These are phyloP conservation scores for Scenedesmus sp. DNA, from an alignment of 163 green algal species.

Conservation along the genomic window DNA sequence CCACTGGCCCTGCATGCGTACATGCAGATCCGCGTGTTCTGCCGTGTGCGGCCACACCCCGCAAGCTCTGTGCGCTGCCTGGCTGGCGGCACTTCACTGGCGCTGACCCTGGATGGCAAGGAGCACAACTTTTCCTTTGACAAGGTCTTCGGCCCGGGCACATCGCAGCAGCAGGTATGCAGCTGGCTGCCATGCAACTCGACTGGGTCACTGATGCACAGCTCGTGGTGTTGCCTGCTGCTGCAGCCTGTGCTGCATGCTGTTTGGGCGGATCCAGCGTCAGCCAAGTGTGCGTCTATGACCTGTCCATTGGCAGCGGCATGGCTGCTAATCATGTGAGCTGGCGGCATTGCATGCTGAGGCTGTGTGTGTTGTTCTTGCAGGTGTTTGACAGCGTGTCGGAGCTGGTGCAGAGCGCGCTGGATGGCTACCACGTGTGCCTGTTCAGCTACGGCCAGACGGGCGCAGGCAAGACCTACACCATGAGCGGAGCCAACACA, in stretches of 20 bases:
- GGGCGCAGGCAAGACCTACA: slow-evolving; percentile 98
- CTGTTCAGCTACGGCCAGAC: slow-evolving; percentile 99
- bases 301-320: neutral
- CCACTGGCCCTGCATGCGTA: neutral
- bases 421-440: slow-evolving; percentile 98
- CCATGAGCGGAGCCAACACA: slow-evolving; percentile 88
- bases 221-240: neutral
- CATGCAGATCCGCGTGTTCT: slow-evolving; percentile 93
- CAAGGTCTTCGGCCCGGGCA: slow-evolving; percentile 79
- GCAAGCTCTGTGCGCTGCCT: slow-evolving; percentile 60
- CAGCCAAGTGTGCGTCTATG: neutral
- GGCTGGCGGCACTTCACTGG: slow-evolving; percentile 70
- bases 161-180: slow-evolving; percentile 70
- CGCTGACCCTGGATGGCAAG: slow-evolving; percentile 75
- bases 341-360: neutral
- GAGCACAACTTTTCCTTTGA: slow-evolving; percentile 89
- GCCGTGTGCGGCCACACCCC: slow-evolving; percentile 80
- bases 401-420: slow-evolving; percentile 94
- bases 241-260: neutral
- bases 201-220: neutral
- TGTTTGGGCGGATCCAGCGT: neutral
- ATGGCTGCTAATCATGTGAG: neutral
- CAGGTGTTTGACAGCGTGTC: slow-evolving; percentile 93
- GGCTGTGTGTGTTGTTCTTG: neutral
- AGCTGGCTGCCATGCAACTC: neutral